These are phyloP conservation scores for Glonium stellatum DNA, from an alignment of 495 filamentous ascomycete genomes.

Conservation along the genomic window DNA sequence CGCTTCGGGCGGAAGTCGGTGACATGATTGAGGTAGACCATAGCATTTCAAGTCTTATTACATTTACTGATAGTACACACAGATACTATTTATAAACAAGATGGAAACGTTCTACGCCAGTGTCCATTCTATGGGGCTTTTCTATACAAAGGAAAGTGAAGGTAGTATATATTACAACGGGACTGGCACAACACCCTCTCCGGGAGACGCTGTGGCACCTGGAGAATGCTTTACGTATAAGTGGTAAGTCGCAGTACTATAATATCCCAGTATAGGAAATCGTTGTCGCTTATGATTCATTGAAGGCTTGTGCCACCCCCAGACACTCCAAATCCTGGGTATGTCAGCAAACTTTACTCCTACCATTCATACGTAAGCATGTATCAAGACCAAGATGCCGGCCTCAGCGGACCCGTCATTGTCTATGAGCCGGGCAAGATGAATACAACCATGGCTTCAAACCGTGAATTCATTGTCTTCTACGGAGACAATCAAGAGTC, in stretches of 20 bases:
- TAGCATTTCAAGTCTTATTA: not conserved
- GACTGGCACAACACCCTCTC: conserved; percentile 8
- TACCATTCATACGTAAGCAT: conserved; percentile 6
- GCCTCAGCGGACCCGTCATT: conserved; percentile 18
- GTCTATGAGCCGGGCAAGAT: conserved; percentile 18
- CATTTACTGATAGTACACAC: not conserved
- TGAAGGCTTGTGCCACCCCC: not conserved
- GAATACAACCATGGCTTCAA: conserved; percentile 15
- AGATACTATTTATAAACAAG: conserved; percentile 31
- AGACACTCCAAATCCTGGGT: not conserved
- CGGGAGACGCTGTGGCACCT: conserved; percentile 13
- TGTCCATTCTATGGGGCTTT: conserved; percentile 30
- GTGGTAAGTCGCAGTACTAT: not conserved
- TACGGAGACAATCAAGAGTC: conserved; percentile 19
- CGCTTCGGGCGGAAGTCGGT: conserved; percentile 27
- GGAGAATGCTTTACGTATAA: conserved; percentile 1
- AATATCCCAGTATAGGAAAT: not conserved
- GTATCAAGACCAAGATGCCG: conserved; percentile 20
- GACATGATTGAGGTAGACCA: conserved; percentile 26
- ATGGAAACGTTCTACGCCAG: conserved; percentile 26
- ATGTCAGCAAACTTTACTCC: not conserved
- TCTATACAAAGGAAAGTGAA: conserved; percentile 19
- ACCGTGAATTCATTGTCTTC: conserved; percentile 20
- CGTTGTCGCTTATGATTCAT: not conserved
- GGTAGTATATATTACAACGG: conserved; percentile 10